Base-by-base conservation (phyloP, 2,329 filamentous ascomycete species). In the Cordyceps javanica region DNA sequence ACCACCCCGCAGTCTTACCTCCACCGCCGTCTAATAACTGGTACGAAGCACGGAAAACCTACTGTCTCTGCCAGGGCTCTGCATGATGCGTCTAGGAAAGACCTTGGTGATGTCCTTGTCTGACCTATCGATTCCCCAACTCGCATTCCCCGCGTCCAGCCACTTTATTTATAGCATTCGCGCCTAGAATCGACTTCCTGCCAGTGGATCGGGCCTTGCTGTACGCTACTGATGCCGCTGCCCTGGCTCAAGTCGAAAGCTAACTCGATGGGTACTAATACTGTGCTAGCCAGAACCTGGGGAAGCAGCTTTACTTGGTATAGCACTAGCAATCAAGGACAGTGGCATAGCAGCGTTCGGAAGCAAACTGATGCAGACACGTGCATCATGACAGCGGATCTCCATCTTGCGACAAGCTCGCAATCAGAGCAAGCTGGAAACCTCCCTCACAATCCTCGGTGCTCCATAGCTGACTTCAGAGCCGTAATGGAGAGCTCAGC, bases 231-330 rank as follows among this genome's bases (percentile, higher is more conserved):
- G 42, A n/a, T 56, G 19, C n/a, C 14, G 19, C 34, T n/a, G n/a
- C 54, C 54, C 54, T 56, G 54, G 54, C 44, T 41, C 25, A 32
- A 30, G 19, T 19, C n/a, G 25, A 48, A 19, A n/a, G 34, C 54
- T 56, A 49, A 49, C 54, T 49, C 34, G 19, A 56, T 56, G 32
- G 34, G 54, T 49, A 49, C 54, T 56, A 55, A 46, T 11, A 49
- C 34, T 41, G 25, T 49, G 44, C 44, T 36, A 56, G 34, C 34
- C 32, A 25, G 14, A 49, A 56, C 32, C 44, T 41, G 34, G 54
- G 54, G 34, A 41, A 56, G 34, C 25, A 34, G 32, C 3, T 14
- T 6, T 13, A 32, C 30, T 23, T 32, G 38, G 52, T 25, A 19
- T 21, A 10, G n/a, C 42, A 49, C 54, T 49, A 56, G 42, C 7